Conservation (phyloP, 352 stramenopile genomes). For the Pythium dissimile region DNA sequence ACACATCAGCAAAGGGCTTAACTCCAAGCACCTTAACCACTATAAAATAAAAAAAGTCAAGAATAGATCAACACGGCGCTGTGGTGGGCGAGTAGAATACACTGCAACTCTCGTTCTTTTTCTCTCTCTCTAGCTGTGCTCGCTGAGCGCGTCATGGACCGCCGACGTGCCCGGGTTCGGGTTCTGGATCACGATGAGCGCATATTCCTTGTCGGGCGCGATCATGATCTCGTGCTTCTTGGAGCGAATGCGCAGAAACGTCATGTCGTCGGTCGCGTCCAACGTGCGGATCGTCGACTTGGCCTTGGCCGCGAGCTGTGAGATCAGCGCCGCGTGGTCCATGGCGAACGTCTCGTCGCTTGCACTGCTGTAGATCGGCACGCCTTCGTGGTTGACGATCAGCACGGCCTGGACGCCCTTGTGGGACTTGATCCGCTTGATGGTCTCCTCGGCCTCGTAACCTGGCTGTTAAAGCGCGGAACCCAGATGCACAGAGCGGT, state of each 20-base stretch:
- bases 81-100: too few relatives aligned
- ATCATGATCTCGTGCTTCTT: conserved; percentile 96
- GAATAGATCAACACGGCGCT: too few relatives aligned
- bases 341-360: conserved; percentile 87
- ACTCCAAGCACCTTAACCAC: too few relatives aligned
- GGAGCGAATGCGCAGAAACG: conserved; percentile 91
- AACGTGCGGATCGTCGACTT: conserved; percentile 89
- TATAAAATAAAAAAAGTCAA: too few relatives aligned
- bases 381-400: conserved; percentile 92
- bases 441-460: conserved; percentile 94
- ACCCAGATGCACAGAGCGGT: not conserved
- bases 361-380: conserved; percentile 91
- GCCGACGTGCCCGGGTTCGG: conserved; percentile 49
- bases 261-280: conserved; percentile 91
- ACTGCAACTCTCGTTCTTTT: too few relatives aligned
- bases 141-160: conserved; percentile 22
- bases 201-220: conserved; percentile 90
- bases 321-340: conserved; percentile 85
- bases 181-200: conserved; percentile 93
- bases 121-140: conserved; percentile 23
- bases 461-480: conserved; percentile 60
- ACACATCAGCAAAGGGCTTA: too few relatives aligned
- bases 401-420: conserved; percentile 92
- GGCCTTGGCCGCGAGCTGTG: conserved; percentile 87
- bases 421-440: conserved; percentile 93